phyloP scores from a whole-genome alignment of 352 stramenopile species.

The Phytophthora megakarya region DNA sequence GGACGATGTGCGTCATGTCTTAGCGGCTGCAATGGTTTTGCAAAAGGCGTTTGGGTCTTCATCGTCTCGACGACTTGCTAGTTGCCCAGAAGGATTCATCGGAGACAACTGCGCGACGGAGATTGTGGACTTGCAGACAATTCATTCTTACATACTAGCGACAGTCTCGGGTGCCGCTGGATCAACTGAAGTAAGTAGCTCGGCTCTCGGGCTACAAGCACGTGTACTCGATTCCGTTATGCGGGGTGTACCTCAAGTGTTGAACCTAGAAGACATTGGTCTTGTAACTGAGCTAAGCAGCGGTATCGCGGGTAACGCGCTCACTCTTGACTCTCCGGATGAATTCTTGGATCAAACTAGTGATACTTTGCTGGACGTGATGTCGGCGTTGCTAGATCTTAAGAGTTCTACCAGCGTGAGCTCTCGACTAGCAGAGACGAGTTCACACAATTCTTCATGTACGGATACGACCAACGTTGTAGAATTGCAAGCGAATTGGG shows the following conservation, averaged over 20 bases:
- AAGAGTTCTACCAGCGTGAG: background rate
- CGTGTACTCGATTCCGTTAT: constrained; percentile 53
- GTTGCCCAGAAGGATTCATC: constrained; percentile 45
- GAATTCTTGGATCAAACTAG: constrained; percentile 51
- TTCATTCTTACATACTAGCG: constrained; percentile 54
- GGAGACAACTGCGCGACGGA: constrained; percentile 48
- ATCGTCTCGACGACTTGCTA: constrained; percentile 22
- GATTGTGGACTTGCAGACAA: constrained; percentile 33
- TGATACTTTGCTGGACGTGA: constrained; percentile 45
- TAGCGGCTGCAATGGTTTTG: constrained; percentile 56
- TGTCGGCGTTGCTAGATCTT: constrained; percentile 50
- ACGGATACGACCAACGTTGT: constrained; percentile 23
- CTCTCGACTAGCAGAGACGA: constrained; percentile 15
- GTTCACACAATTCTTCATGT: constrained; percentile 7
- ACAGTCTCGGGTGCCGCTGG: constrained; percentile 36
- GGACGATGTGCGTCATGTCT: constrained; percentile 38
- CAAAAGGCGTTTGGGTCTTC: constrained; percentile 40
- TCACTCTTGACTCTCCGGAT: constrained; percentile 40
- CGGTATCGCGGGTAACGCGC: constrained; percentile 49
- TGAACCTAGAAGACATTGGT: constrained; percentile 37
- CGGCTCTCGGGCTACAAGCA: constrained; percentile 58
- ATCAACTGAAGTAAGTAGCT: constrained; percentile 46
- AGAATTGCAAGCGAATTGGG: constrained; percentile 28
- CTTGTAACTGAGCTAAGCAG: constrained; percentile 49
- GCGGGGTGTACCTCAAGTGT: constrained; percentile 38